Conservation (phyloP, 257 asterid species). For the Penstemon eatonii region DNA sequence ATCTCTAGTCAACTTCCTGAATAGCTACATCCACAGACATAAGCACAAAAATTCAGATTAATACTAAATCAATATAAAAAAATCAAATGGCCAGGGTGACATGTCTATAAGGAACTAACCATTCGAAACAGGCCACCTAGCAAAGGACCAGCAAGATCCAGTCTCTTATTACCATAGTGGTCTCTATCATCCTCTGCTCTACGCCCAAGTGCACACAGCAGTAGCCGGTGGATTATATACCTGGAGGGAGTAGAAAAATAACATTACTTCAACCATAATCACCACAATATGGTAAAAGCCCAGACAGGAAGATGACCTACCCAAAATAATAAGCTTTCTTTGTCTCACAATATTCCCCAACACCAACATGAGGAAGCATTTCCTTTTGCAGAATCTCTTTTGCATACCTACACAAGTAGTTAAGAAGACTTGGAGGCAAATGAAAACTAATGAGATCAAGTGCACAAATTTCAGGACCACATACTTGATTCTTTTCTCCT, state of each 20-base stretch:
- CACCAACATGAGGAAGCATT: constrained; percentile 99
- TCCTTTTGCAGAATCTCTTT: constrained; percentile 93
- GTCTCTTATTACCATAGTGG: constrained; percentile 94
- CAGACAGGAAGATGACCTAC: constrained; percentile 39
- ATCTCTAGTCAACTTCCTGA: constrained; percentile 94
- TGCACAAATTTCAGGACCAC: constrained; percentile 31
- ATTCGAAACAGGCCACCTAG: constrained; percentile 94
- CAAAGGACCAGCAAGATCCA: constrained; percentile 99
- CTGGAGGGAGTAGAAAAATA: constrained; percentile 36
- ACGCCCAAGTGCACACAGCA: constrained; percentile 90
- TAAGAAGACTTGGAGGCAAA: constrained; percentile 22
- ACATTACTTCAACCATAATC: constrained; percentile 22
- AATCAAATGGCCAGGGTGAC: constrained; percentile 25
- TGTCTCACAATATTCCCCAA: constrained; percentile 90
- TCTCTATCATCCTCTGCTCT: constrained; percentile 97
- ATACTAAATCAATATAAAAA: constrained; percentile 17
- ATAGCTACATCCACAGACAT: constrained; percentile 63
- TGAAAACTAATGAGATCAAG: constrained; percentile 9
- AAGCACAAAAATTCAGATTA: constrained; percentile 33
- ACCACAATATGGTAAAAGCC: constrained; percentile 13
- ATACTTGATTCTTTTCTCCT: constrained; percentile 92
- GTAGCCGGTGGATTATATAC: constrained; percentile 88
- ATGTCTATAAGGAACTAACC: constrained; percentile 48
- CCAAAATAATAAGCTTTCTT: constrained; percentile 96
- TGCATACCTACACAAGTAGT: constrained; percentile 68